phyloP scores from a whole-genome alignment of 1,284 basidiomycete species.

The Volvariella volvacea region DNA sequence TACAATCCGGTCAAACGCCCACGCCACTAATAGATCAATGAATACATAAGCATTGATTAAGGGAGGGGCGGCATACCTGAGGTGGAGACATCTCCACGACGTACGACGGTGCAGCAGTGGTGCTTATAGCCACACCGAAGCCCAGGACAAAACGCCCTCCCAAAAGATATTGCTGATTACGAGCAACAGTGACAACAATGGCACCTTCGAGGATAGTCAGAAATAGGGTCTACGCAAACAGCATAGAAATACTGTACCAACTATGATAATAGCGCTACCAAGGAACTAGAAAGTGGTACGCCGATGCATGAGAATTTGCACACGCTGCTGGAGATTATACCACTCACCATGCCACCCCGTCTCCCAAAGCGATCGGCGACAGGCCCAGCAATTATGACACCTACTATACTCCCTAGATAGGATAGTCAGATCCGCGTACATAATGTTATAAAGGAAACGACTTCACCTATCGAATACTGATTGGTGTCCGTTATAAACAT shows the following conservation, averaged over 20 bases:
- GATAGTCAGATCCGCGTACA: not conserved
- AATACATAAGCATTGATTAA: not conserved
- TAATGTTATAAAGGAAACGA: too few relatives aligned
- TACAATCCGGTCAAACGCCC: slow-evolving; percentile 49
- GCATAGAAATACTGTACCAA: slow-evolving; percentile 17
- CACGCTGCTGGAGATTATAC: too few relatives aligned
- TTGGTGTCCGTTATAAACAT: not conserved
- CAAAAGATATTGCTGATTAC: slow-evolving; percentile 33
- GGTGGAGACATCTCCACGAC: slow-evolving; percentile 53
- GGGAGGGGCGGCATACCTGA: slow-evolving; percentile 24
- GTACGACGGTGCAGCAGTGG: slow-evolving; percentile 43
- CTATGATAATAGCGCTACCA: slow-evolving; percentile 37
- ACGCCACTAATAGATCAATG: slow-evolving; percentile 36
- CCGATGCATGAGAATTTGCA: too few relatives aligned
- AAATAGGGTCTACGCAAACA: too few relatives aligned
- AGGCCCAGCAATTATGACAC: slow-evolving; percentile 33
- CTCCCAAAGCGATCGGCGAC: slow-evolving; percentile 41
- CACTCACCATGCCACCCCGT: slow-evolving; percentile 42
- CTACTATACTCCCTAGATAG: slow-evolving; percentile 25
- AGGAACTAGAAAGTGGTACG: slow-evolving; percentile 24
- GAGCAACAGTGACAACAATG: slow-evolving; percentile 36
- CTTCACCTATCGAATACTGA: slow-evolving; percentile 29
- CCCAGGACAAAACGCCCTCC: slow-evolving; percentile 45
- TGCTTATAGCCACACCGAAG: slow-evolving; percentile 40
- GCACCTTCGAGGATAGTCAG: slow-evolving; percentile 22